These are phyloP conservation scores for Patellifolia procumbens DNA, from an alignment of 179 eudicot species.

Conservation along the genomic window DNA sequence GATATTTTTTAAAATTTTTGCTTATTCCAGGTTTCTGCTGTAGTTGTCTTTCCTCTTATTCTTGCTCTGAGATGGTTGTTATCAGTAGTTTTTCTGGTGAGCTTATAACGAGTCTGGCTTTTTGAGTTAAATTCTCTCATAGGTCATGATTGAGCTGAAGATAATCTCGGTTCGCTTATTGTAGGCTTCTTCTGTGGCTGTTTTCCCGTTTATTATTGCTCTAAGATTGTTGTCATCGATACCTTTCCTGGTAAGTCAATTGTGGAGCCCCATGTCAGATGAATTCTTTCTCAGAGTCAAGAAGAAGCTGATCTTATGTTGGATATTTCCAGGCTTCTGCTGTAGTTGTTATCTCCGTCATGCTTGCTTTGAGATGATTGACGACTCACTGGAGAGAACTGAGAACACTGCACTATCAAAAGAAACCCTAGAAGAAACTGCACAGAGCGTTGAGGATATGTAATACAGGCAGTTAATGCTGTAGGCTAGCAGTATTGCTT, in stretches of 20 bases:
- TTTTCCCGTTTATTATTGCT: constrained; percentile 54
- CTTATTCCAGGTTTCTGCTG: constrained; percentile 7
- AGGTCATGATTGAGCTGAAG: too few species aligned
- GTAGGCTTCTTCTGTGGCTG: constrained; percentile 66
- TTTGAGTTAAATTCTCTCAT: background rate
- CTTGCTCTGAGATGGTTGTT: constrained; percentile 11
- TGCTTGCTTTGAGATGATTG: constrained; percentile 62
- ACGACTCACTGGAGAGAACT: constrained; percentile 41
- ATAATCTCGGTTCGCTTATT: background rate
- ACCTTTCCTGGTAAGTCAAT: constrained; percentile 12
- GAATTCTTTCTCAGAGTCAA: constrained; percentile 6
- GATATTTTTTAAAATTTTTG: background rate
- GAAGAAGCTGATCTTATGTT: constrained; percentile 17
- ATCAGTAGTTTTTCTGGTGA: constrained; percentile 62
- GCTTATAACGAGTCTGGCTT: constrained; percentile 12
- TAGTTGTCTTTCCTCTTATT: constrained; percentile 7
- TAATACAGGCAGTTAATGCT: background rate
- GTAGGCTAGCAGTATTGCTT: background rate
- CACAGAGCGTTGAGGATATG: background rate
- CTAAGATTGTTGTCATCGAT: constrained; percentile 49
- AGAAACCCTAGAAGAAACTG: background rate
- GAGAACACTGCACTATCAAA: background rate
- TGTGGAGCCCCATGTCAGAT: background rate
- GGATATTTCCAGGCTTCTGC: constrained; percentile 62
- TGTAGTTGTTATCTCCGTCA: constrained; percentile 51